A percentile compares a stretch with the other conserved stretches of the same genome.
Evolutionary conservation across 352 stramenopile genomes (phyloP).

Genomic region (Phytophthora podocarpi): DNA sequence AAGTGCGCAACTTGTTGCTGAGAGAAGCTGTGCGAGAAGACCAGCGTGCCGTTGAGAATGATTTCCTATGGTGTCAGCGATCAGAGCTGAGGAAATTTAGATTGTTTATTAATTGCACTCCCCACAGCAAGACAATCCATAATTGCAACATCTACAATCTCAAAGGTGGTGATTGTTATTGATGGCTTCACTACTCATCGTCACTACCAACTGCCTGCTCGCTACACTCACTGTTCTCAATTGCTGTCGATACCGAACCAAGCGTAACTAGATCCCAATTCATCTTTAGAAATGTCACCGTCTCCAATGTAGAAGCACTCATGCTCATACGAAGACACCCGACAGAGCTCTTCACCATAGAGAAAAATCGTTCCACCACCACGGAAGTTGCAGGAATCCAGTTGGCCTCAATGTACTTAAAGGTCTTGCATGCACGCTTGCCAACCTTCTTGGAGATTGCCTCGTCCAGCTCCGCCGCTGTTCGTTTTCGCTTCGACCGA

Average conservation of each 20-base stretch:
- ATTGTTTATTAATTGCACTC: conserved; percentile 2
- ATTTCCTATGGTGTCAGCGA: too few species aligned
- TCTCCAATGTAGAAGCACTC: neutral
- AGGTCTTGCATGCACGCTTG: neutral
- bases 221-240: too few species aligned
- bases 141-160: conserved; percentile 1
- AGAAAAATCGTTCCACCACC: conserved; percentile 3
- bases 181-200: neutral
- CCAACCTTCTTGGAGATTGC: neutral
- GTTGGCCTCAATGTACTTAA: neutral
- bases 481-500: conserved; percentile 3
- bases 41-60: too few species aligned
- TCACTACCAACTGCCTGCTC: too few species aligned
- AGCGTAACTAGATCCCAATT: conserved; percentile 5
- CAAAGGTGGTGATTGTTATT: neutral
- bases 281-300: conserved; percentile 1
- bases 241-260: neutral
- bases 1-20: too few species aligned
- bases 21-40: too few species aligned
- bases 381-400: conserved; percentile 10
- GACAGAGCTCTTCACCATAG: neutral
- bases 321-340: neutral
- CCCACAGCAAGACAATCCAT: neutral
- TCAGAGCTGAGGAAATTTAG: neutral
- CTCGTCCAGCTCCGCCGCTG: neutral